Evolutionary conservation across 441 rosid species (phyloP), one percentile per base, ranked within the genome.

Genomic region (Populus hybrid): DNA sequence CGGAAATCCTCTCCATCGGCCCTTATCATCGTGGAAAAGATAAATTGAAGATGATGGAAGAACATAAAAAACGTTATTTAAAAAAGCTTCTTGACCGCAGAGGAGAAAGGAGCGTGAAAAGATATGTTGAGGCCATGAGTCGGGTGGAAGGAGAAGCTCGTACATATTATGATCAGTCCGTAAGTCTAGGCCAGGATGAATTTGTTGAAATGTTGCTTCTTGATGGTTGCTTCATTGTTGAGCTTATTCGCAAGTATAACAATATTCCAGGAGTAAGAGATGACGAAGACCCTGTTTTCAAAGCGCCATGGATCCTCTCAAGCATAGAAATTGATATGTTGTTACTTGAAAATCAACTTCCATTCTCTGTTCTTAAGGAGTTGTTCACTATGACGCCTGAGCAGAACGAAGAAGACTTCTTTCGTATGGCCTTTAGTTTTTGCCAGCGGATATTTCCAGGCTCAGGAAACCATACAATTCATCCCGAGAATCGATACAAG

Each of bases 161-260:
- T 30, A 1, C 2, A 8, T 72, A 12, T 21, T 72, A 72, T 36
- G 40, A 50, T 1, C 16, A 72, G 21, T 5, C 66, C 32, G 30
- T 28, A 2, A 16, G 23, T 18, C 74, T 54, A 8, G 2, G 10
- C 0, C 5, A 7, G 1, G 46, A 73, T 12, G 80, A 64, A 0
- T 80, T 78, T 10, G 40, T 80, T 28, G 73, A 79, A 63, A 85
- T 81, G 88, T 10, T 85, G 81, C 34, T 81, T 1, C 57, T 85
- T 69, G 84, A 85, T 65, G 75, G 80, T n/a, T 81, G 84, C 69
- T 79, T 85, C 42, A 69, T 83, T 16, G 23, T 73, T n/a, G 81
- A 78, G 35, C 63, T 71, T 2, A 5, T 71, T n/a, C 18, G 73
- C 57, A 30, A 30, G 32, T 30, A 0, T 3, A 28, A 28, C 30